Evolutionary conservation across 192 early-diverging fungal species (phyloP).

Genomic region (Coemansia sp.): DNA sequence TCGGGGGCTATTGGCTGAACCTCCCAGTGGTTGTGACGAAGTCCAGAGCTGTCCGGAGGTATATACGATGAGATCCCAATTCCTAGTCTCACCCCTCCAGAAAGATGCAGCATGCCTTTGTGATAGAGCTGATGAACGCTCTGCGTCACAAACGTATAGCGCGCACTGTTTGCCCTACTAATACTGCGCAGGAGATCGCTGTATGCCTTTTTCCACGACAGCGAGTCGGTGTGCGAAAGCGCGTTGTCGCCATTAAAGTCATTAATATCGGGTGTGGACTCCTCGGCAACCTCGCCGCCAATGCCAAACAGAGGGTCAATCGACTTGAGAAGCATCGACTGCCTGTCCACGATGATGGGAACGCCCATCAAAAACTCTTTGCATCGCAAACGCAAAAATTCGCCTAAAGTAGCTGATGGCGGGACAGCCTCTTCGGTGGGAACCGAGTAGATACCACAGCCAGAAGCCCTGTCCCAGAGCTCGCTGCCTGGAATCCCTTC

Average conservation of each 20-base stretch:
- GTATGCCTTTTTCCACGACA: slow-evolving; percentile 27
- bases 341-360: slow-evolving; percentile 48
- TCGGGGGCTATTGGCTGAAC: slow-evolving; percentile 55
- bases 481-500: slow-evolving; percentile 48
- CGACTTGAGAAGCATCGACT: slow-evolving; percentile 32
- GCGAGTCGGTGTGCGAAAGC: slow-evolving; percentile 4
- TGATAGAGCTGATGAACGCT: slow-evolving; percentile 37
- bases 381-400: slow-evolving; percentile 50
- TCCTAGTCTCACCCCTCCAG: slow-evolving; percentile 52
- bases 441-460: slow-evolving; percentile 46
- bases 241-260: slow-evolving; percentile 12
- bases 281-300: slow-evolving; percentile 11
- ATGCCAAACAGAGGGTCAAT: slow-evolving; percentile 14
- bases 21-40: slow-evolving; percentile 53
- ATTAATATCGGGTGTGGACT: slow-evolving; percentile 9
- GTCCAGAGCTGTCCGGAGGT: slow-evolving; percentile 33
- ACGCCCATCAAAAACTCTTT: slow-evolving; percentile 55
- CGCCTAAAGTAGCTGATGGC: slow-evolving; percentile 36
- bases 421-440: slow-evolving; percentile 38
- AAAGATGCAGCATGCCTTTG: slow-evolving; percentile 51
- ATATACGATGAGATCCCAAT: slow-evolving; percentile 53
- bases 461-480: slow-evolving; percentile 47
- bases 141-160: slow-evolving; percentile 50
- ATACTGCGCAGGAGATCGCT: slow-evolving; percentile 38
- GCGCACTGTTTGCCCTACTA: slow-evolving; percentile 30